These are phyloP conservation scores for Cytospora chrysosperma DNA, from an alignment of 2,329 filamentous ascomycete genomes.

Conservation along the genomic window DNA sequence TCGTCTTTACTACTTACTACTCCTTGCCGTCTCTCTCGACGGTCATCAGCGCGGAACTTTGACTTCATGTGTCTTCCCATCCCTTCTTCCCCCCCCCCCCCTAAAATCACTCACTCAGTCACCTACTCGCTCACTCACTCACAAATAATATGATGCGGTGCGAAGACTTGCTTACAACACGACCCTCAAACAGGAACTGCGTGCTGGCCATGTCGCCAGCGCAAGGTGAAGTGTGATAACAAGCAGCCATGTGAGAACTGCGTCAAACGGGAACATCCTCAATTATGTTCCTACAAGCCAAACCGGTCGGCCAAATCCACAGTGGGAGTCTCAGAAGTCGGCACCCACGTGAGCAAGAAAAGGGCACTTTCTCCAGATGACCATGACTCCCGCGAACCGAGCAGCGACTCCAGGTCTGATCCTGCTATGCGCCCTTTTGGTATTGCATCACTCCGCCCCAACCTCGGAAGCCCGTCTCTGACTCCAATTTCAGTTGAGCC, in stretches of 20 bases:
- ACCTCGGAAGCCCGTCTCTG: slow-evolving; percentile 20
- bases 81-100: not conserved
- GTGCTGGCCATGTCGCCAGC: slow-evolving; percentile 66
- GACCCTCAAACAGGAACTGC: slow-evolving; percentile 49
- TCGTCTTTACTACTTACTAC: not conserved
- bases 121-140: too few relatives aligned
- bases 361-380: slow-evolving; percentile 28
- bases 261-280: slow-evolving; percentile 63
- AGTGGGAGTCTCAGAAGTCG: slow-evolving; percentile 26
- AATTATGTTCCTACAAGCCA: slow-evolving; percentile 66
- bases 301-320: slow-evolving; percentile 45
- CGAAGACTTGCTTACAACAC: not conserved
- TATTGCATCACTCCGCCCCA: slow-evolving; percentile 23
- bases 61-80: not conserved
- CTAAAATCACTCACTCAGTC: not conserved
- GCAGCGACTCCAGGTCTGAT: slow-evolving; percentile 40
- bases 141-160: too few relatives aligned
- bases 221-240: slow-evolving; percentile 70
- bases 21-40: not conserved
- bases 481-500: slow-evolving; percentile 45
- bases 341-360: slow-evolving; percentile 25
- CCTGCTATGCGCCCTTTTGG: slow-evolving; percentile 36
- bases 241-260: slow-evolving; percentile 68
- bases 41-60: not conserved
- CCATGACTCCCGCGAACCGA: slow-evolving; percentile 38